Base-by-base conservation (phyloP, 2,329 filamentous ascomycete species). In the Microascus cirrosus region DNA sequence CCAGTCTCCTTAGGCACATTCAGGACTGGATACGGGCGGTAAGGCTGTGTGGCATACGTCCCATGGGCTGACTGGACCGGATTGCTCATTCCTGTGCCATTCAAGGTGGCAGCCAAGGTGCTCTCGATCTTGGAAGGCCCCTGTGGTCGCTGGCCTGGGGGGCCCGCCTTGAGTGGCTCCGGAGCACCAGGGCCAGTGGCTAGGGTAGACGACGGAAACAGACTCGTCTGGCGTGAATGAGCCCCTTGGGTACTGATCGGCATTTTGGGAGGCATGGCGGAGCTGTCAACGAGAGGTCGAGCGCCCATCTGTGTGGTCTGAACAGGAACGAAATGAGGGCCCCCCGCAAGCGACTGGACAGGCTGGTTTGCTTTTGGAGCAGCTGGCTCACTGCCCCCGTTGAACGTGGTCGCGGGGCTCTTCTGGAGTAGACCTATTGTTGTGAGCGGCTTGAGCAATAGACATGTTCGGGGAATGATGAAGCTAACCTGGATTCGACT, bases 151-250 rank as follows among this genome's bases (percentile, higher is more conserved):
- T 57, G 36, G 13, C 58, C 51, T 5, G 58, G 58, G 6, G 58
- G 58, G 15, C 58, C 58, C 18, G 58, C 58, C 48, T 39, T 53
- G 48, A 59, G 39, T 4, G 58, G 58, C 51, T 57, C 58, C 3
- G 52, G 55, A n/a, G 48, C 58, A 35, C 58, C 58, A 13, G 55
- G 58, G 20, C 48, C 48, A 12, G 50, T 53, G 18, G 48, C 45
- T 11, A 48, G 35, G 12, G 42, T 36, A 11, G 53, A n/a, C 18
- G 53, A 50, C 3, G 22, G 48, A 45, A 50, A 54, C 35, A 48
- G 20, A 22, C 52, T 12, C 34, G 36, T 24, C 45, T 50, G 25
- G 10, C 28, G 48, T 13, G 42, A 36, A 24, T 34, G 48, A 22
- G 34, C 22, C 42, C 13, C 28, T 3, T 53, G 48, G 35, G 24